phyloP scores from a whole-genome alignment of 1,284 basidiomycete species.

The Apiotrichum veenhuisii region DNA sequence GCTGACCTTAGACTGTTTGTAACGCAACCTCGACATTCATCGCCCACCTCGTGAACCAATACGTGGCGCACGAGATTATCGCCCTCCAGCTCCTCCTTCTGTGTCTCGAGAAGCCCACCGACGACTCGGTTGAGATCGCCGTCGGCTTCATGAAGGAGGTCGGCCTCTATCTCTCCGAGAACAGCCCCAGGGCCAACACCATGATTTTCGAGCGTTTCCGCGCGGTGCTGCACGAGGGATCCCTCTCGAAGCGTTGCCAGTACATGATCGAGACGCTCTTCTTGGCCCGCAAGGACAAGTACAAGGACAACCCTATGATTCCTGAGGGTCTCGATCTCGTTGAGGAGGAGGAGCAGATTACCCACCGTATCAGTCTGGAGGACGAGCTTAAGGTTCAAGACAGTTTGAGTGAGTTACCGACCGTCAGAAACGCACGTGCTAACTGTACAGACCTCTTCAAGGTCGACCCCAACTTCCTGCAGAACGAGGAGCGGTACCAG shows the following conservation, averaged over 20 bases:
- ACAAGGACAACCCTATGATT: conserved; percentile 94
- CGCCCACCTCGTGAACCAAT: conserved; percentile 94
- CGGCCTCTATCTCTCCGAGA: conserved; percentile 89
- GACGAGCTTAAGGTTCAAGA: conserved; percentile 92
- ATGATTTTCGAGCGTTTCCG: conserved; percentile 94
- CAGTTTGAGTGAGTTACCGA: conserved; percentile 82
- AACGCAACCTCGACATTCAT: conserved; percentile 93
- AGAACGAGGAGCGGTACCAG: conserved; percentile 92
- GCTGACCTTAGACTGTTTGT: conserved; percentile 67
- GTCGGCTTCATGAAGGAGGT: conserved; percentile 97
- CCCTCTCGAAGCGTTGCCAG: conserved; percentile 92
- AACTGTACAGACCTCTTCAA: conserved; percentile 81
- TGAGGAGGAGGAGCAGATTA: conserved; percentile 96
- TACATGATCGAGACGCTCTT: conserved; percentile 99
- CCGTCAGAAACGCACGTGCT: too few species aligned
- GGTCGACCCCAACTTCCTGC: conserved; percentile 77
- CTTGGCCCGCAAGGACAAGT: conserved; percentile 97
- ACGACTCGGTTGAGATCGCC: conserved; percentile 97
- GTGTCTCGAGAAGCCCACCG: conserved; percentile 89
- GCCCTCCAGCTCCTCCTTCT: conserved; percentile 93
- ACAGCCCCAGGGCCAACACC: conserved; percentile 89
- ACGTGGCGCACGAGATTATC: conserved; percentile 88
- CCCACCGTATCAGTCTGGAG: conserved; percentile 85
- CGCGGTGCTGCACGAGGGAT: conserved; percentile 89
- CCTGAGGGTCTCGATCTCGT: conserved; percentile 93